A percentile compares a stretch with the other conserved stretches of the same genome.
phyloP scores from a whole-genome alignment of 2,329 filamentous ascomycete genomes.

The Parafenestella ontariensis region DNA sequence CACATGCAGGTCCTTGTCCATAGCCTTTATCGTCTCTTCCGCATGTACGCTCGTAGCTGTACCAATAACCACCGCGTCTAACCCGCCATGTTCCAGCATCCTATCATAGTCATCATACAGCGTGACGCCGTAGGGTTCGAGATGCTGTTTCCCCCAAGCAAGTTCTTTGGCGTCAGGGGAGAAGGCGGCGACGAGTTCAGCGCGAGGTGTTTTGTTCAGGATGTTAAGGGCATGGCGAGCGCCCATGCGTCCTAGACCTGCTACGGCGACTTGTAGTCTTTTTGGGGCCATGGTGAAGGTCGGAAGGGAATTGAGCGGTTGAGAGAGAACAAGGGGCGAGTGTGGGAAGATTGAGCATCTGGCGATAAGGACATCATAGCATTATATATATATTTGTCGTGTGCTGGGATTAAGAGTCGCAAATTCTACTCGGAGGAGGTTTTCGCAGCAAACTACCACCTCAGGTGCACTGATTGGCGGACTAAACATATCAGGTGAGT shows the following conservation, averaged over 20 bases:
- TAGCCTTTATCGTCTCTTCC: conserved; percentile 42
- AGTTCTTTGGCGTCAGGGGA: conserved; percentile 56
- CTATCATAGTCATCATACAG: conserved; percentile 57
- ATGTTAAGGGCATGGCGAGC: conserved; percentile 60
- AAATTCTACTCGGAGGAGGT: background rate
- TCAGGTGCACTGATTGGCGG: background rate
- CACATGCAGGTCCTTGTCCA: conserved; percentile 47
- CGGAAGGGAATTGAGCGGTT: background rate
- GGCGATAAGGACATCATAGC: too few species aligned
- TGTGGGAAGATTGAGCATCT: too few species aligned
- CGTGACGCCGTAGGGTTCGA: conserved; percentile 54
- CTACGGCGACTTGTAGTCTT: conserved; percentile 53
- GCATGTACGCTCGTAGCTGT: conserved; percentile 47
- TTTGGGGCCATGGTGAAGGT: conserved; percentile 25
- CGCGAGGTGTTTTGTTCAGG: conserved; percentile 55
- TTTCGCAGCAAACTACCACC: background rate
- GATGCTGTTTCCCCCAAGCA: conserved; percentile 54
- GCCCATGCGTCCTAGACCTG: conserved; percentile 62
- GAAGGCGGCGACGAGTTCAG: conserved; percentile 59
- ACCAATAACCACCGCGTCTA: conserved; percentile 53
- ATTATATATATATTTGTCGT: background rate
- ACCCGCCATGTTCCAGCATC: conserved; percentile 53
- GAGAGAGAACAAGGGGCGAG: too few species aligned
- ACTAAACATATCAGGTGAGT: background rate
- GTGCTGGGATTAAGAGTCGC: background rate